phyloP scores from a whole-genome alignment of 257 asterid genomes.

The Petrea volubilis region DNA sequence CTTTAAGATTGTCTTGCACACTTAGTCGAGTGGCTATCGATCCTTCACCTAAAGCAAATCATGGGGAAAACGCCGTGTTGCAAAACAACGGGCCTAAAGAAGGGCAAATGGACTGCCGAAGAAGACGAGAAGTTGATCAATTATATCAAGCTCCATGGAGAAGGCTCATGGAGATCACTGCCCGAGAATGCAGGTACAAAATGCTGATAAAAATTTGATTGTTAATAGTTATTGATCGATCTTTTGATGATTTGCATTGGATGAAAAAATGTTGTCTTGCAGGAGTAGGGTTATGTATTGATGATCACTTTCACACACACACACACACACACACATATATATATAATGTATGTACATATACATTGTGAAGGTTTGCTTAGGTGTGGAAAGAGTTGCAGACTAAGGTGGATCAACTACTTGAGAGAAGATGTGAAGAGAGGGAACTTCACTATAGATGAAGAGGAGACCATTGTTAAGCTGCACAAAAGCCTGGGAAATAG shows the following conservation, averaged over 20 bases:
- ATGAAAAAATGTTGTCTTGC: neutral
- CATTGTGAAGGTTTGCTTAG: conserved; percentile 45
- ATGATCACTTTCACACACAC: too few species aligned
- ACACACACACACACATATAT: neutral
- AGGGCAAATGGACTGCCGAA: conserved; percentile 58
- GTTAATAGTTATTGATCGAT: neutral
- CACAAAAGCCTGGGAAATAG: conserved; percentile 54
- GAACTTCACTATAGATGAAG: conserved; percentile 51
- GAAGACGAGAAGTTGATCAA: conserved; percentile 50
- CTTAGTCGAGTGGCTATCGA: too few species aligned
- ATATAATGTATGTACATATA: neutral
- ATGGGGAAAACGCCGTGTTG: conserved; percentile 63
- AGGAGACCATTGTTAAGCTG: conserved; percentile 51
- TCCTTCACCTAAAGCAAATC: neutral
- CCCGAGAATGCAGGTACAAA: conserved; percentile 57
- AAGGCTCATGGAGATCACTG: conserved; percentile 67
- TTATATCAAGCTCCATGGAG: conserved; percentile 53
- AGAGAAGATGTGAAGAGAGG: conserved; percentile 64
- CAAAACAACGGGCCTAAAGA: conserved; percentile 44
- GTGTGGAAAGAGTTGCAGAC: conserved; percentile 69
- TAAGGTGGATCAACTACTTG: conserved; percentile 65
- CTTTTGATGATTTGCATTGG: too few species aligned
- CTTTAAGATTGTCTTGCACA: too few species aligned
- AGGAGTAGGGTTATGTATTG: too few species aligned
- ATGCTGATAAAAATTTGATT: neutral